Conservation (phyloP, 352 stramenopile species). For the Globisporangium spiculum region DNA sequence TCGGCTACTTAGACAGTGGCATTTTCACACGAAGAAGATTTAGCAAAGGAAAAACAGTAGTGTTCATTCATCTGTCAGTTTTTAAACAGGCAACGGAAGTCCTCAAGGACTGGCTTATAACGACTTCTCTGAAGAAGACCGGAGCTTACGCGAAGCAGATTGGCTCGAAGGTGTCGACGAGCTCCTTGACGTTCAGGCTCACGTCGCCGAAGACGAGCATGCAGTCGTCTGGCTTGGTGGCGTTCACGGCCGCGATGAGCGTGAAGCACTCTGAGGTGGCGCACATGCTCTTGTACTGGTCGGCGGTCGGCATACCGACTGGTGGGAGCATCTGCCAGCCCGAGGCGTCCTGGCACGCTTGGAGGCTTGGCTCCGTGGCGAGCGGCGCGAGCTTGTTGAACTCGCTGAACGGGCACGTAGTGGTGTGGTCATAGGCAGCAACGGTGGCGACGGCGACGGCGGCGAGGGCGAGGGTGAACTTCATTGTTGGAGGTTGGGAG, state of each 20-base stretch:
- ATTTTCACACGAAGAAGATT: too few species aligned
- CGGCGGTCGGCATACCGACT: not conserved
- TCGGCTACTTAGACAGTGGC: too few species aligned
- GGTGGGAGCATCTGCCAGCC: not conserved
- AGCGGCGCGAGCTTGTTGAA: constrained; percentile 4
- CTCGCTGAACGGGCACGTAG: not conserved
- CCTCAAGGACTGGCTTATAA: too few species aligned
- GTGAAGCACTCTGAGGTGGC: not conserved
- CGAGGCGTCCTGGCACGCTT: not conserved
- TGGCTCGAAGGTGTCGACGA: not conserved
- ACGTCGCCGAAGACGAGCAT: not conserved
- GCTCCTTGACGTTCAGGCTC: not conserved
- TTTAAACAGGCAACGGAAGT: too few species aligned
- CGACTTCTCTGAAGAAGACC: too few species aligned
- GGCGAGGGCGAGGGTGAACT: constrained; percentile 10
- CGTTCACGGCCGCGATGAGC: not conserved
- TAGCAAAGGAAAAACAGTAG: too few species aligned
- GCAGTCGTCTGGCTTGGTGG: not conserved
- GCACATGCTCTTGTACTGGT: not conserved
- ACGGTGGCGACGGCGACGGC: constrained; percentile 10
- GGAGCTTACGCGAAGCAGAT: not conserved
- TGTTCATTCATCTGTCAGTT: too few species aligned
- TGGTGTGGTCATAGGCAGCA: constrained; percentile 10
- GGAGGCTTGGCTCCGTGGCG: not conserved
- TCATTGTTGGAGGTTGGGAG: constrained; percentile 1